Evolutionary conservation across 495 filamentous ascomycete genomes (phyloP), one percentile per base, ranked within the genome.

Genomic region (Aspergillus conjunctus): DNA sequence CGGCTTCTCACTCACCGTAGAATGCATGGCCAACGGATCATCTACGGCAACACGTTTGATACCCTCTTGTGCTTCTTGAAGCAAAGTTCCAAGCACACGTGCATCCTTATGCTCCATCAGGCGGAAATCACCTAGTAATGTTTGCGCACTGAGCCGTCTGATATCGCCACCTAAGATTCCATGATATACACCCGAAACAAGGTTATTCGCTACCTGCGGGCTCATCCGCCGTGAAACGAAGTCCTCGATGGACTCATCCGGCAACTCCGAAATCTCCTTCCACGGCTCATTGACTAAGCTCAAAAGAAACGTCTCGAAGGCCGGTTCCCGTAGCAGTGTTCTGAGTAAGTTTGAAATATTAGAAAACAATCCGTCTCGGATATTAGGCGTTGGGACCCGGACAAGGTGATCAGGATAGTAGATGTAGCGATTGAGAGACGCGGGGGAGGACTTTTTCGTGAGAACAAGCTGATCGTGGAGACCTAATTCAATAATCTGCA

Each of bases 141-240:
- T 84, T 62, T 83, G 83, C 43, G 81, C 83, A 68, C 91, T 97
- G 54, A 97, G 78, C 68, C 88, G 80, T 67, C 88, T 84, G 41
- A 96, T 85, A 76, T 97, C 89, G 46, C 95, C 95, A n/a, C 92
- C 95, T 66, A 93, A 95, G 17, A 98, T 91, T 11, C 95, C 95
- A 75, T 97, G 94, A 22, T 89, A 70, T n/a, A 91, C 72, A 30
- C 87, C 89, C 4, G 91, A 96, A 3, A 87, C 69, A 2, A 97
- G 22, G 63, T 96, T 96, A 41, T 97, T 78, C 31, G 88, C 88
- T 7, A 91, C 41, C 3, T 79, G 68, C 10, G 77, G 71, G 33
- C 83, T 79, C 32, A 88, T 73, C 14, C 85, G 70, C 17, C 87
- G 77, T 2, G 75, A 70, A 20, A 92, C 75, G 67, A 90, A 97